Evolutionary conservation across 2,329 filamentous ascomycete genomes (phyloP).

Genomic region (Fusarium sp.): DNA sequence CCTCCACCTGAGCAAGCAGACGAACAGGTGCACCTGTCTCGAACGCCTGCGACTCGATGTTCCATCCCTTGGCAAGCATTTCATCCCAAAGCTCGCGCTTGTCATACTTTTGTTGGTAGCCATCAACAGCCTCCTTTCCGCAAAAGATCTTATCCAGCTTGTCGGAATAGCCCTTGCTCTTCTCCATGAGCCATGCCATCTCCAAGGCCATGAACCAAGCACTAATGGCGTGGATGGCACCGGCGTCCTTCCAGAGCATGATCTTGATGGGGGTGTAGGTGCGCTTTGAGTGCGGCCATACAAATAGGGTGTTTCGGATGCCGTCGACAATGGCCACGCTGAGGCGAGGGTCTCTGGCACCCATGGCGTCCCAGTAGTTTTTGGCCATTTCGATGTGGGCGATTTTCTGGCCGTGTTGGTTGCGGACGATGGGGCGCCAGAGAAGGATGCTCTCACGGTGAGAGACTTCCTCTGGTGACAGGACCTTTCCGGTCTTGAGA

Average conservation of each 20-base stretch:
- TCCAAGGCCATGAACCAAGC: slow-evolving; percentile 55
- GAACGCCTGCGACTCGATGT: slow-evolving; percentile 49
- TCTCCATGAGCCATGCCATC: slow-evolving; percentile 49
- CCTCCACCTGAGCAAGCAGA: slow-evolving; percentile 37
- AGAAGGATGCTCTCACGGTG: slow-evolving; percentile 71
- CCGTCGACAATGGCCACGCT: slow-evolving; percentile 47
- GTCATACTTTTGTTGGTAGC: slow-evolving; percentile 34
- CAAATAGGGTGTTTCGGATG: slow-evolving; percentile 44
- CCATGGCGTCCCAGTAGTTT: slow-evolving; percentile 55
- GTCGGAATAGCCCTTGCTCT: slow-evolving; percentile 35
- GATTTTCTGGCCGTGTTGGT: slow-evolving; percentile 41
- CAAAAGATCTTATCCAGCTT: slow-evolving; percentile 34
- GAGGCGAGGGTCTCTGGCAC: slow-evolving; percentile 18
- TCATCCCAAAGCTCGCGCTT: slow-evolving; percentile 44
- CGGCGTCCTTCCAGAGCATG: slow-evolving; percentile 48
- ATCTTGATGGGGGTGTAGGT: slow-evolving; percentile 48
- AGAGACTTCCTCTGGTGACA: slow-evolving; percentile 75
- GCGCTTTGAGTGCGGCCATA: slow-evolving; percentile 40
- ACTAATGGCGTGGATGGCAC: slow-evolving; percentile 46
- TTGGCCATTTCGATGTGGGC: slow-evolving; percentile 55
- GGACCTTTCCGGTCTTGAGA: slow-evolving; percentile 60
- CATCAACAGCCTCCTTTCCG: slow-evolving; percentile 1
- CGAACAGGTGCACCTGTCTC: slow-evolving; percentile 53
- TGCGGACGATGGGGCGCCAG: slow-evolving; percentile 50
- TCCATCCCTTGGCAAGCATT: slow-evolving; percentile 50